Percentiles rank a stretch among this genome's conserved stretches.
These are phyloP conservation scores for Priceomyces fermenticarens DNA, from an alignment of 805 yeast genomes.

Conservation along the genomic window DNA sequence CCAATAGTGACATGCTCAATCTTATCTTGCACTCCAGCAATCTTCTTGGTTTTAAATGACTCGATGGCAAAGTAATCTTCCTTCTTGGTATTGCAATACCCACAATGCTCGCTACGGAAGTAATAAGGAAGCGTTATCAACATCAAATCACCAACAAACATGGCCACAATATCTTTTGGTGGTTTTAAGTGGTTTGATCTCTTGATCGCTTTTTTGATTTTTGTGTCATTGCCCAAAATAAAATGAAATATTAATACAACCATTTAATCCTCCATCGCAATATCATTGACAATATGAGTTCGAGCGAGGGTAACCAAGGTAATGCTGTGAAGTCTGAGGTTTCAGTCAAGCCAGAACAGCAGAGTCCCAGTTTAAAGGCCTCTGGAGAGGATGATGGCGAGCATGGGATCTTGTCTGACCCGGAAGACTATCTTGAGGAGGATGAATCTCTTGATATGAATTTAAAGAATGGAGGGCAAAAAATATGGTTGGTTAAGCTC, in stretches of 20 bases:
- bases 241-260: neutral
- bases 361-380: neutral
- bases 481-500: constrained; percentile 88
- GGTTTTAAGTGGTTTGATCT: neutral
- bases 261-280: neutral
- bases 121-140: constrained; percentile 45
- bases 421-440: constrained; percentile 45
- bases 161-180: neutral
- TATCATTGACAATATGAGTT: neutral
- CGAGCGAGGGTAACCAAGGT: neutral
- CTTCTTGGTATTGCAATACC: constrained; percentile 63
- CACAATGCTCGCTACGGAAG: constrained; percentile 52
- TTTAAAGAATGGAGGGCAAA: constrained; percentile 56
- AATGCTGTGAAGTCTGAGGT: no score
- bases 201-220: neutral
- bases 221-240: neutral
- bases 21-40: constrained; percentile 6
- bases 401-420: constrained; percentile 38
- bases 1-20: constrained; percentile 28
- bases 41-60: constrained; percentile 23
- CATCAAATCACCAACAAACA: constrained; percentile 12
- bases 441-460: constrained; percentile 80
- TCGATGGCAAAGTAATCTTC: constrained; percentile 36
- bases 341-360: no score
- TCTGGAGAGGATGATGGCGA: constrained; percentile 14